Conservation (phyloP, 768 basidiomycete genomes). For the Suillus decipiens region DNA sequence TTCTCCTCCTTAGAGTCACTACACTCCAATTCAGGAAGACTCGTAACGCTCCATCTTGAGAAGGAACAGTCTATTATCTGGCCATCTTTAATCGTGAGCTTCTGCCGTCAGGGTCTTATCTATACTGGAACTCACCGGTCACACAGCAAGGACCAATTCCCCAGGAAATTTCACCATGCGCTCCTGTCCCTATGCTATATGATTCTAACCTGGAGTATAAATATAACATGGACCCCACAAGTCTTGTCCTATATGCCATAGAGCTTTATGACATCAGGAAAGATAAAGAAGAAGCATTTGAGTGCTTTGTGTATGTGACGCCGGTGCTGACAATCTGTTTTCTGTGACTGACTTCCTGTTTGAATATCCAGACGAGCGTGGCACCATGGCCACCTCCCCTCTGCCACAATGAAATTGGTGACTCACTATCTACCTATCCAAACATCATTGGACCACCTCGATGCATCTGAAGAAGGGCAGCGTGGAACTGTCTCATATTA, state of each 20-base stretch:
- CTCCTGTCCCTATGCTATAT: constrained; percentile 54
- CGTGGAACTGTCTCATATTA: constrained; percentile 64
- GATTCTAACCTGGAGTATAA: constrained; percentile 52
- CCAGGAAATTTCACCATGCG: constrained; percentile 53
- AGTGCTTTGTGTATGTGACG: constrained; percentile 69
- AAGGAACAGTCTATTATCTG: constrained; percentile 80
- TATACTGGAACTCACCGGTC: not conserved
- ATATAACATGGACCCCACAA: constrained; percentile 88
- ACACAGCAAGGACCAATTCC: constrained; percentile 56
- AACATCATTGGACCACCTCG: constrained; percentile 39
- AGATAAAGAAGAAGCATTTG: constrained; percentile 77
- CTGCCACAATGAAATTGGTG: constrained; percentile 76
- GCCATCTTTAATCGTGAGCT: constrained; percentile 68
- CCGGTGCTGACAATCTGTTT: not conserved
- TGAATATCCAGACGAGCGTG: constrained; percentile 64
- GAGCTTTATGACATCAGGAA: constrained; percentile 76
- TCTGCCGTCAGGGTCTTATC: too few relatives aligned
- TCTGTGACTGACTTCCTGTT: constrained; percentile 7
- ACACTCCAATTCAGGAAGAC: constrained; percentile 58
- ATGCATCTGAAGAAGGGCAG: constrained; percentile 38
- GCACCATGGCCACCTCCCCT: constrained; percentile 74
- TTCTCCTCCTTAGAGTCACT: constrained; percentile 78
- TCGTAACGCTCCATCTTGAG: constrained; percentile 79
- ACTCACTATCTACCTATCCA: constrained; percentile 70
- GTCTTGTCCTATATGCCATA: constrained; percentile 68